Base-by-base conservation (phyloP, 2,329 filamentous ascomycete genomes). In the Chaetomiaceae sp. region DNA sequence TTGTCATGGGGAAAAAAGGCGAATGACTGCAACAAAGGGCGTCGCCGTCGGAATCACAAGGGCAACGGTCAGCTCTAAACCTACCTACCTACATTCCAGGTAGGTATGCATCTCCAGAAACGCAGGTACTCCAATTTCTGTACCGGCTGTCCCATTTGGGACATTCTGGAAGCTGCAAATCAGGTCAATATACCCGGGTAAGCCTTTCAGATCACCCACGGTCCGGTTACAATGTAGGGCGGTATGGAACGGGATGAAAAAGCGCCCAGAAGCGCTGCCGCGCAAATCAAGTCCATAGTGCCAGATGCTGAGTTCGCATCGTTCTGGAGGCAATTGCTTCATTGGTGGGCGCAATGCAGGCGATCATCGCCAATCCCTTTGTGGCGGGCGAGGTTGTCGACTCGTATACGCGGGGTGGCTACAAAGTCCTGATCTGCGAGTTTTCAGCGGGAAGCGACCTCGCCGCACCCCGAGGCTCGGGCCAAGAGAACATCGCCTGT, bases 171-270 rank as follows among this genome's bases (percentile, higher is more conserved):
- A 48, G 14, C 30, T 9, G 51, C 11, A 41, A 29, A 34, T 34
- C 45, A 43, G 25, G 25, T 21, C 50, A 58, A 51, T 51, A 51
- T 56, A 48, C 27, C 56, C 56, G 47, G 47, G n/a, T 51, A 46
- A 54, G 47, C 18, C 21, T n/a, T 18, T 29, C 33, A 54, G 47
- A 53, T 48, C 42, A 51, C 37, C 43, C 30, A 43, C 40, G 44
- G 41, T 29, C 45, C 45, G 48, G 56, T 32, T 48, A 16, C 20
- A 48, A 48, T 45, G 30, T 34, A 40, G 32, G 7, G 30, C 38
- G 36, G 32, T 34, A 38, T 18, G 37, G 13, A 25, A 32, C 21
- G 14, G 16, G 21, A 30, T 16, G 13, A 14, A 32, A 21, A 14
- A 32, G 38, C 20, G 18, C n/a, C 8, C 6, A 13, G 10, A 33